These are phyloP conservation scores for Naganishia cerealis DNA, from an alignment of 1,284 basidiomycete species.

Conservation along the genomic window DNA sequence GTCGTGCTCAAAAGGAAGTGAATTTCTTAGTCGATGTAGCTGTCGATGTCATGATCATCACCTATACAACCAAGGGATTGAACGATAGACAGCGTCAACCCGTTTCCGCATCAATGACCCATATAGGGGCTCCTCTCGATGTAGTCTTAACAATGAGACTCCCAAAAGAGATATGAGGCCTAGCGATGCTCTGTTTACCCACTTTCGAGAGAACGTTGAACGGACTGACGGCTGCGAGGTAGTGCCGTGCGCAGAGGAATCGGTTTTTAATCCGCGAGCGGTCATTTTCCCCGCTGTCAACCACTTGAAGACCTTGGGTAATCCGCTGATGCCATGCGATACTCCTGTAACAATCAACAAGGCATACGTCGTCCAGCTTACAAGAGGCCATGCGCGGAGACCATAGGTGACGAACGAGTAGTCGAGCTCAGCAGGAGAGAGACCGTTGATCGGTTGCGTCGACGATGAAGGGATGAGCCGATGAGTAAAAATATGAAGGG, in stretches of 20 bases:
- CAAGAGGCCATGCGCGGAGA: constrained; percentile 33
- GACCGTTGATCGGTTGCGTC: constrained; percentile 39
- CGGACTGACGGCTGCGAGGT: neutral
- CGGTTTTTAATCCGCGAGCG: neutral
- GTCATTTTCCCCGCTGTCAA: constrained; percentile 6
- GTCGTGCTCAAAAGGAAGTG: neutral
- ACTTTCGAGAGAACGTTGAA: neutral
- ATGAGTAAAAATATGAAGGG: constrained; percentile 46
- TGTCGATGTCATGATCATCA: constrained; percentile 3
- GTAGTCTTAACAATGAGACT: constrained; percentile 16
- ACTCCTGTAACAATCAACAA: constrained; percentile 37
- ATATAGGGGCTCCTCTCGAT: constrained; percentile 15
- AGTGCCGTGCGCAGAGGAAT: neutral
- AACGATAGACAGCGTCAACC: constrained; percentile 27
- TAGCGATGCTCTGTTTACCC: neutral
- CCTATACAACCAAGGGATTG: constrained; percentile 25
- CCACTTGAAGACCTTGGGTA: constrained; percentile 47
- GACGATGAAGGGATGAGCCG: constrained; percentile 42
- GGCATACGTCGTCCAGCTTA: constrained; percentile 39
- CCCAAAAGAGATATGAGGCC: constrained; percentile 10
- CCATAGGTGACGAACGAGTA: constrained; percentile 50
- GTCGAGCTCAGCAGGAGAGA: constrained; percentile 47
- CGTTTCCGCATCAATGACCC: constrained; percentile 6
- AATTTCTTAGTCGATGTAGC: constrained; percentile 15
- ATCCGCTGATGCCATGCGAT: constrained; percentile 43